phyloP scores from a whole-genome alignment of 108 stramenopile genomes.

The Stephanodiscus minutulus region DNA sequence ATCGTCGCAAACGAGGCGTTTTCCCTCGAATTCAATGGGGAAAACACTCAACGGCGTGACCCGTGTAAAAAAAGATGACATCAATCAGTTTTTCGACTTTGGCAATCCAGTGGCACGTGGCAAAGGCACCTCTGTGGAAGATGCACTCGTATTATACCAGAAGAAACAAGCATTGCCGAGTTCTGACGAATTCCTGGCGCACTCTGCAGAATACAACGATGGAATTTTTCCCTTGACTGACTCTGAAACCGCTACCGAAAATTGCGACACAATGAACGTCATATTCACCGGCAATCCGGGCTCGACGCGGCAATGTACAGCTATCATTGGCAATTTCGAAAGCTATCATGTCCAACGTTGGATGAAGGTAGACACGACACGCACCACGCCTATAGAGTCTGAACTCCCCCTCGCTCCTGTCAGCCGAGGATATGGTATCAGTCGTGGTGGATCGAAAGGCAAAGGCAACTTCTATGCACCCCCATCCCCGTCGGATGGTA shows the following conservation, averaged over 20 bases:
- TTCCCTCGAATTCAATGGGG: constrained; percentile 23
- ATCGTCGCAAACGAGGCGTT: constrained; percentile 22
- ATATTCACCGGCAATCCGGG: constrained; percentile 54
- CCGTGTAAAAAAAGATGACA: constrained; percentile 48
- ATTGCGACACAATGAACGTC: constrained; percentile 69
- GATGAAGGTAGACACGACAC: constrained; percentile 49
- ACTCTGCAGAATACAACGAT: constrained; percentile 36
- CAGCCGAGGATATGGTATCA: constrained; percentile 44
- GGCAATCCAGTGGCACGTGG: constrained; percentile 37
- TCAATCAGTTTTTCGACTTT: constrained; percentile 42
- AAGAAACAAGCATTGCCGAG: constrained; percentile 23
- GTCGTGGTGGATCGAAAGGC: constrained; percentile 20
- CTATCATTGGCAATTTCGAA: constrained; percentile 61
- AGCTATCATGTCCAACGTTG: constrained; percentile 68
- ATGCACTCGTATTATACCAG: constrained; percentile 50
- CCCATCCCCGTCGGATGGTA: constrained; percentile 27
- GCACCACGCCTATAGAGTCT: constrained; percentile 29
- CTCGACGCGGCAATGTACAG: constrained; percentile 54
- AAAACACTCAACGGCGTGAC: constrained; percentile 31
- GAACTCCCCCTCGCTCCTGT: constrained; percentile 48
- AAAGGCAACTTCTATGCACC: constrained; percentile 40
- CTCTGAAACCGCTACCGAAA: constrained; percentile 57
- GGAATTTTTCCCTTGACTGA: constrained; percentile 38
- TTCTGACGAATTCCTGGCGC: constrained; percentile 16
- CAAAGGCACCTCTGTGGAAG: constrained; percentile 28